Evolutionary conservation across 1,139 yeast genomes (phyloP).

Genomic region (Arxiozyma slooffiae): DNA sequence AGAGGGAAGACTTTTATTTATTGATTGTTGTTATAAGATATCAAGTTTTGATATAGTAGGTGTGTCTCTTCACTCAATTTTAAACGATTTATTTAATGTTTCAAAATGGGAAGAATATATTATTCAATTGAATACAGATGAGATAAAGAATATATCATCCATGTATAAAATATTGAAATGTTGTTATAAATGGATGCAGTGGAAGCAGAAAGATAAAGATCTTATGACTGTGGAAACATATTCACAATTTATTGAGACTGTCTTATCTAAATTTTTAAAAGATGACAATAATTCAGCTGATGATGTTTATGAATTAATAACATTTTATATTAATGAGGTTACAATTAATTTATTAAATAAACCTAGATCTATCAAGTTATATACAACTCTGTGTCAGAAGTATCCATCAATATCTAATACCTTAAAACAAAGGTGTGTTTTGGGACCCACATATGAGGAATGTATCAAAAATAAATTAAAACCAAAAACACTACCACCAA

Average conservation of each 20-base stretch:
- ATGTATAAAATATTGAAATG: slow-evolving; percentile 13
- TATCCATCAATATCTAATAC: background rate
- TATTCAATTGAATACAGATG: background rate
- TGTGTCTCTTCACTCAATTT: slow-evolving; percentile 1
- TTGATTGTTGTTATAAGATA: slow-evolving; percentile 4
- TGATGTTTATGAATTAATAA: slow-evolving; percentile 1
- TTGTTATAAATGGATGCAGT: slow-evolving; percentile 9
- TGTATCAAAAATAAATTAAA: background rate
- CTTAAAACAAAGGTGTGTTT: background rate
- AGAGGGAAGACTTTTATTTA: slow-evolving; percentile 7
- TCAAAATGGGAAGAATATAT: background rate
- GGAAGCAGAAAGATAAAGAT: slow-evolving; percentile 2
- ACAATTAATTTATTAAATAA: background rate
- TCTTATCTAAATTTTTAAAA: background rate
- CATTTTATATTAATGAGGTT: background rate
- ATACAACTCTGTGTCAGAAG: background rate
- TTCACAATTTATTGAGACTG: background rate
- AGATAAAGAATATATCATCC: background rate
- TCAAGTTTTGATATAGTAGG: slow-evolving; percentile 6
- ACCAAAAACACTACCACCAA: background rate
- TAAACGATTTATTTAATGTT: background rate
- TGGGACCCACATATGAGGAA: background rate
- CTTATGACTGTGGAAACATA: background rate
- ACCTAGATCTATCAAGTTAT: background rate
- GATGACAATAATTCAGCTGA: background rate